Base-by-base conservation (phyloP, 2,329 filamentous ascomycete species). In the Colletotrichum sp. region DNA sequence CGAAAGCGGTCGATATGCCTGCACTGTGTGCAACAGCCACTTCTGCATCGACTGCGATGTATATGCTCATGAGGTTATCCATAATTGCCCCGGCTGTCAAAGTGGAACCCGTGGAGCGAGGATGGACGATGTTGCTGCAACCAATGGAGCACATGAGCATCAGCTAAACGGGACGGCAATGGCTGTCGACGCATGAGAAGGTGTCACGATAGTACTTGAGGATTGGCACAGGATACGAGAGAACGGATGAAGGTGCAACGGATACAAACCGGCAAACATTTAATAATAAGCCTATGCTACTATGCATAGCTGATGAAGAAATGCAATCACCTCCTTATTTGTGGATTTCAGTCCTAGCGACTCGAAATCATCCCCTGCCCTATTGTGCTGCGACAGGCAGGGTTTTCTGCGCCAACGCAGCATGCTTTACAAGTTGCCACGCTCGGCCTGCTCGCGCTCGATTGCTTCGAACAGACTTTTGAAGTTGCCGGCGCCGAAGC, bases 11-110 rank as follows among this genome's bases (percentile, higher is more conserved):
- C 88, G 97, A 68, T 99, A 99, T 83, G 95, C 94, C 75, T 99
- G 97, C 83, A 91, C 94, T 79, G 93, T 93, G n/a, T 99, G 97
- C 84, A 86, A 90, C 5, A 93, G 94, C 75, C 96, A 98, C 85
- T 99, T 98, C 83, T 99, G 97, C 87, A 98, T 99, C 78, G 97
- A 99, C 83, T 99, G 97, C 84, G 97, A 99, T 84, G 92, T 98
- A 28, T 98, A 97, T 86, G 94, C 95, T 28, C 97, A 99, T 83
- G 96, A 98, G 86, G 92, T 98, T 15, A 91, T 98, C 68, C 96
- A 99, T 83, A 98, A 98, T 84, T 99, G 97, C 81, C 96, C 97
- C 0, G 96, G 96, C 0, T 99, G 97, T 83, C 93, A 92, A 84
- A 90, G 90, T 80, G 87, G 88, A 72, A 86, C 85, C 6, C 81